Evolutionary conservation across 1,284 basidiomycete species (phyloP).

Genomic region (Apiotrichum porosum): DNA sequence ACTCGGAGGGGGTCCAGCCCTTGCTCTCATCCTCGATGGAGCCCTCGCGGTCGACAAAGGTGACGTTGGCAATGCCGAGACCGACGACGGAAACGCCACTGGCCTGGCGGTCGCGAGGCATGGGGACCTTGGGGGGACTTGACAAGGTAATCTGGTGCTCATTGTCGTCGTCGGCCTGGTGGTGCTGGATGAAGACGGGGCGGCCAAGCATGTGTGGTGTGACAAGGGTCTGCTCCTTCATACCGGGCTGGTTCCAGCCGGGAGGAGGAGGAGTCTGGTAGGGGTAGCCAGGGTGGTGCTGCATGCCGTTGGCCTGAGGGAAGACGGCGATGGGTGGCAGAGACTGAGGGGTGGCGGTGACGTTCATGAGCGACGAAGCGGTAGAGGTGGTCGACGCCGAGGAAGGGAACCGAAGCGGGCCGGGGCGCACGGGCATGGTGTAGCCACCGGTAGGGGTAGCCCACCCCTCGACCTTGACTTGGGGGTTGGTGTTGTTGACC

Average conservation of each 20-base stretch:
- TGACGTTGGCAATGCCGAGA: slow-evolving; percentile 39
- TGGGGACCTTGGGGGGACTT: slow-evolving; percentile 19
- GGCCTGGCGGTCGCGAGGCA: slow-evolving; percentile 13
- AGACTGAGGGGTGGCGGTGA: slow-evolving; percentile 11
- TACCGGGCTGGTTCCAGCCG: not conserved
- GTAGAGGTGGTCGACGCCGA: slow-evolving; percentile 29
- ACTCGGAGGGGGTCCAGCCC: slow-evolving; percentile 8
- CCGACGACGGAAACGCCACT: slow-evolving; percentile 32
- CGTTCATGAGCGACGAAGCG: slow-evolving; percentile 22
- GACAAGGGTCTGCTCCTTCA: slow-evolving; percentile 4
- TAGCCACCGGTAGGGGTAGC: too few species aligned
- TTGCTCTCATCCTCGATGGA: slow-evolving; percentile 10
- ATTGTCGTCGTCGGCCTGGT: slow-evolving; percentile 4
- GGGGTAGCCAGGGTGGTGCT: not conserved
- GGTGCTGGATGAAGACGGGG: slow-evolving; percentile 1
- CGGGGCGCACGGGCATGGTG: not conserved
- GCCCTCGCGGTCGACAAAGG: slow-evolving; percentile 26
- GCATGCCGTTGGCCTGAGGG: slow-evolving; percentile 1
- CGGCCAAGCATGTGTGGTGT: slow-evolving; percentile 15
- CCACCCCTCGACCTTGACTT: not conserved
- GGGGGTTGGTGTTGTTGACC: slow-evolving; percentile 1
- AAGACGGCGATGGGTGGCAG: slow-evolving; percentile 26
- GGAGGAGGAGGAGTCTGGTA: not conserved
- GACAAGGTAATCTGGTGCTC: slow-evolving; percentile 29
- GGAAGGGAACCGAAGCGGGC: slow-evolving; percentile 18